phyloP scores from a whole-genome alignment of 257 asterid species.

The Misopates orontium region DNA sequence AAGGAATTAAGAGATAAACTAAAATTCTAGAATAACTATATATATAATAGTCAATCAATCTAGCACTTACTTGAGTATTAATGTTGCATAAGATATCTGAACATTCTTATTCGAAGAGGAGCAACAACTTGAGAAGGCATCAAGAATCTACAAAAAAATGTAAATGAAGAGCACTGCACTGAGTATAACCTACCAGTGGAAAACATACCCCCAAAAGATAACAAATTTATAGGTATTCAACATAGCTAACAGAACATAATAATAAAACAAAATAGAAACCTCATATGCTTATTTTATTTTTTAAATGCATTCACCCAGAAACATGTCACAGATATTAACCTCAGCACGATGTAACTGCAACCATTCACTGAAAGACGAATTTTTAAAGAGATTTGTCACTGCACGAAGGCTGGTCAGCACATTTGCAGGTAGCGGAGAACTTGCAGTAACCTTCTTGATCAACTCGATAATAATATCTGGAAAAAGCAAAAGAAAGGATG shows the following conservation, averaged over 20 bases:
- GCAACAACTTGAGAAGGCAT: conserved; percentile 76
- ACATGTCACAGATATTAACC: conserved; percentile 48
- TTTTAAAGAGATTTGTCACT: conserved; percentile 80
- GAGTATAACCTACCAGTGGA: conserved; percentile 10
- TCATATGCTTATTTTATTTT: conserved; percentile 1
- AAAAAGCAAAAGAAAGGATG: conserved; percentile 28
- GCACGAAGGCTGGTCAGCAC: conserved; percentile 87
- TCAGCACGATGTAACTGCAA: conserved; percentile 67
- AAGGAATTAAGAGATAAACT: conserved; percentile 14
- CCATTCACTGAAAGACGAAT: conserved; percentile 58
- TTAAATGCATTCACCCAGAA: conserved; percentile 7
- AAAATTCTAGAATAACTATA: conserved; percentile 2
- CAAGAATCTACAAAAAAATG: conserved; percentile 76
- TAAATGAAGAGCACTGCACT: conserved; percentile 21
- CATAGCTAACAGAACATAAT: not conserved
- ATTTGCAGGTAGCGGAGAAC: conserved; percentile 80
- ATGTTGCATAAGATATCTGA: conserved; percentile 83
- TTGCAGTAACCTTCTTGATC: conserved; percentile 76
- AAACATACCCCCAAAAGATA: conserved; percentile 10
- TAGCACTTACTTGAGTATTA: conserved; percentile 85
- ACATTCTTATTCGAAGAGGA: conserved; percentile 86
- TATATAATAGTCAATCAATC: not conserved
- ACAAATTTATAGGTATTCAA: not conserved
- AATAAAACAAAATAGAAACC: conserved; percentile 12
- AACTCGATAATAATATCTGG: conserved; percentile 69